Base-by-base conservation (phyloP, 257 asterid genomes). In the Salvia rosmarinus region DNA sequence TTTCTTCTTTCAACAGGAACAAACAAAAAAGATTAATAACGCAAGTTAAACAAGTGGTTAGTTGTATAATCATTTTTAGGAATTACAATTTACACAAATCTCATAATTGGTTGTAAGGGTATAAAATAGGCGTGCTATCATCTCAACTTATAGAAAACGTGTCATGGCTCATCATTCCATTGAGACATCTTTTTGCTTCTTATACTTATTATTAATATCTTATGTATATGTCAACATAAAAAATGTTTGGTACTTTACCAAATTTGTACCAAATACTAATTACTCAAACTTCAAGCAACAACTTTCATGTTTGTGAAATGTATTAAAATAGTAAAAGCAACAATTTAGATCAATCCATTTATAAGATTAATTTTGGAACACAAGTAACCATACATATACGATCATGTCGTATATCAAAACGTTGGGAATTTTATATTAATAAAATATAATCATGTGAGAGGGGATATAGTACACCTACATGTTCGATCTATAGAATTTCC, bases 81-180 rank as follows among this genome's bases (percentile, higher is more conserved):
- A 39, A 34, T 46, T 37, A 35, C 64, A 46, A 9, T 20, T 52
- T 54, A 21, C 35, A 21, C 46, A 35, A 23, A 71, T 13, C 5
- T 25, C 56, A 59, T 67, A 63, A 62, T 58, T 64, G 23, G 64
- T 64, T 64, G 16, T 39, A 74, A 79, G 21, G 16, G 55, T 10
- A 54, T 20, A 14, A 51, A 37, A 64, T 58, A 54, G 60, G 47
- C 65, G 67, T 16, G 34, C 61, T 75, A 40, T 74, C 50, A 75
- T 77, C 62, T 43, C 52, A 44, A 70, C 37, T 72, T 56, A 78
- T 64, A 59, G 52, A 17, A 73, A 69, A 43, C 78, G 78, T 70
- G 79, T 70, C 57, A 55, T 3, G 78, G 39, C 32, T 54, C 79
- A 78, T 75, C 81, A 78, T 75, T 82, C 51, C 74, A 47, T 47